Evolutionary conservation across 164 flowering plant species (phyloP).

Genomic region (Houttuynia cordata): DNA sequence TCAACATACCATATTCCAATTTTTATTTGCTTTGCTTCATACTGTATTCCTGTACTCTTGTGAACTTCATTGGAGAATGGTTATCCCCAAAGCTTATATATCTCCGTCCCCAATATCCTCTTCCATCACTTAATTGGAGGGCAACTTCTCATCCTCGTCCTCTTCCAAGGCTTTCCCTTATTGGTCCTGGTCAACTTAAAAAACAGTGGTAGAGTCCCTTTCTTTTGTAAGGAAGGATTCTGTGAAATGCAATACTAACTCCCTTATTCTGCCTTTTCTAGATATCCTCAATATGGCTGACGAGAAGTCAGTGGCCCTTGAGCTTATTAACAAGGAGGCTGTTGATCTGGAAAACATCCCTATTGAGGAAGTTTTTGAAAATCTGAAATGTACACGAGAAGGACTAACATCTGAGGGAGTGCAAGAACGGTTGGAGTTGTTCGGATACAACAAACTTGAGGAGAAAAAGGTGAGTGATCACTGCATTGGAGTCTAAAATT

Average conservation of each 20-base stretch:
- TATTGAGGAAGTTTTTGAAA: conserved; percentile 48
- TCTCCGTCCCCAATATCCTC: not conserved
- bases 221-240: not conserved
- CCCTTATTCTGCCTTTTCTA: not conserved
- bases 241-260: not conserved
- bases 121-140: not conserved
- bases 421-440: conserved; percentile 35
- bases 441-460: conserved; percentile 68
- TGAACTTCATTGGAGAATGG: not conserved
- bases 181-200: not conserved
- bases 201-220: not conserved
- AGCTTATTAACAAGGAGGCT: conserved; percentile 37
- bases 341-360: conserved; percentile 65
- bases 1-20: not conserved
- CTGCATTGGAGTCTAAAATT: not conserved
- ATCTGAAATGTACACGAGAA: conserved; percentile 41
- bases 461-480: conserved; percentile 45
- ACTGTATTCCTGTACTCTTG: not conserved
- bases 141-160: too few species aligned
- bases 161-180: not conserved
- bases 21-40: not conserved
- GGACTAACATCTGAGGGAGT: conserved; percentile 41
- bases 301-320: conserved; percentile 31
- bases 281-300: conserved; percentile 20
- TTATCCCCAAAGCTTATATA: not conserved